Conservation (phyloP, 345 rosid species). For the Litchi chinensis region DNA sequence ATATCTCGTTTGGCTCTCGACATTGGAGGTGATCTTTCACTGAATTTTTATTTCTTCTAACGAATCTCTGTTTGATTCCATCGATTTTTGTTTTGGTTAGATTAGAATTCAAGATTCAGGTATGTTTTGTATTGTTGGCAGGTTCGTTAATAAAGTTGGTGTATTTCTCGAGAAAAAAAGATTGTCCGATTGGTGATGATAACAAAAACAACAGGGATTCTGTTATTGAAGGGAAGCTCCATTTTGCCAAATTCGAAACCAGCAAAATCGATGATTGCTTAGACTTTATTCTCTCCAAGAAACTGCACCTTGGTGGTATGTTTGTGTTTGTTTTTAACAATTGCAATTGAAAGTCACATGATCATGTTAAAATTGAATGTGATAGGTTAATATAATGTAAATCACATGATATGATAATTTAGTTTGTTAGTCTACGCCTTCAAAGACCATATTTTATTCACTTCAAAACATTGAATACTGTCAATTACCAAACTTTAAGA, state of each 20-base stretch:
- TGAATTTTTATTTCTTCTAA: background rate
- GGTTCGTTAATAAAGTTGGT: slow-evolving; percentile 90
- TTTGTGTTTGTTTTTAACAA: background rate
- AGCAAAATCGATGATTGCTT: slow-evolving; percentile 80
- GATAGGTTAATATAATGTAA: background rate
- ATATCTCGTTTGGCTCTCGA: slow-evolving; percentile 82
- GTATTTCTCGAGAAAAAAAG: slow-evolving; percentile 53
- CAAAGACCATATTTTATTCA: background rate
- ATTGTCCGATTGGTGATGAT: slow-evolving; percentile 27
- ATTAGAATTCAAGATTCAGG: background rate
- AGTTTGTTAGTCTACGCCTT: too few relatives aligned
- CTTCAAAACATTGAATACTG: background rate
- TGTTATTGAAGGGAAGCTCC: slow-evolving; percentile 61
- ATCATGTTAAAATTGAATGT: too few relatives aligned
- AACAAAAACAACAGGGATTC: slow-evolving; percentile 26
- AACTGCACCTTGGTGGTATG: slow-evolving; percentile 61
- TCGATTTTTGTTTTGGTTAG: background rate
- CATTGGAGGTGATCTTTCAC: slow-evolving; percentile 67
- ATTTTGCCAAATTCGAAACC: slow-evolving; percentile 86
- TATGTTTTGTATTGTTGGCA: slow-evolving; percentile 29
- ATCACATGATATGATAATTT: background rate
- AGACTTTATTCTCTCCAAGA: slow-evolving; percentile 63
- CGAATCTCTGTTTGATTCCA: background rate
- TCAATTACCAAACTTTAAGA: background rate
- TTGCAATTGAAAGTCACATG: background rate